Base-by-base conservation (phyloP, 2,329 filamentous ascomycete species). In the Blumeria graminis region DNA sequence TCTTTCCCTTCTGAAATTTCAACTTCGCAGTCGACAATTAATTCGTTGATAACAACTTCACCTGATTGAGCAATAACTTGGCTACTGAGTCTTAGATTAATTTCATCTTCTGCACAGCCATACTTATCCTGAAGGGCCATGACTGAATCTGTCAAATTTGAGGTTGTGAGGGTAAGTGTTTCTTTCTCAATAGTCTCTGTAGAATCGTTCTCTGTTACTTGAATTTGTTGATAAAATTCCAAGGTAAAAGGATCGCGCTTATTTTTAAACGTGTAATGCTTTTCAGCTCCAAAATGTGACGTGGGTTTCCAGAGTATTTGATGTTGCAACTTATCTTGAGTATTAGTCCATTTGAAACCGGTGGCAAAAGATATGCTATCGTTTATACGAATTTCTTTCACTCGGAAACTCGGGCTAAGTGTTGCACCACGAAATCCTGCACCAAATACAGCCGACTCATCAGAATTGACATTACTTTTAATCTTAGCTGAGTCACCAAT, bases 381-480 rank as follows among this genome's bases (percentile, higher is more conserved):
- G n/a, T 74, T 76, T 55, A 85, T 79, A 58, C 85, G 77, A 61
- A 98, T 98, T 66, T 96, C 92, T 75, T 96, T 98, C 66, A 98
- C 92, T 59, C 88, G 83, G 80, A 98, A 98, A 67, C 85, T 90
- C 43, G 90, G 88, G 70, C 87, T 95, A 58, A 98, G 76, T 63
- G 86, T 81, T 55, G 92, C 92, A 55, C 86, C 92, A 66, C 89
- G 86, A 75, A 98, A 96, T 33, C 84, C 89, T 56, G 92, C 90
- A 63, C 92, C 92, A 68, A 96, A 94, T 9, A 94, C 92, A 55
- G 92, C 92, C 28, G 92, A 84, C 70, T 98, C 92, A 65, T 98
- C 92, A 10, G 90, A 85, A 71, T 98, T 98, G 66, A 98, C 92
- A 64, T 93, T 98, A 65, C 82, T 84, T 61, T 88, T 83, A 58